Conservation (phyloP, 139 green algal genomes). For the Chlamydomonas eustigma region DNA sequence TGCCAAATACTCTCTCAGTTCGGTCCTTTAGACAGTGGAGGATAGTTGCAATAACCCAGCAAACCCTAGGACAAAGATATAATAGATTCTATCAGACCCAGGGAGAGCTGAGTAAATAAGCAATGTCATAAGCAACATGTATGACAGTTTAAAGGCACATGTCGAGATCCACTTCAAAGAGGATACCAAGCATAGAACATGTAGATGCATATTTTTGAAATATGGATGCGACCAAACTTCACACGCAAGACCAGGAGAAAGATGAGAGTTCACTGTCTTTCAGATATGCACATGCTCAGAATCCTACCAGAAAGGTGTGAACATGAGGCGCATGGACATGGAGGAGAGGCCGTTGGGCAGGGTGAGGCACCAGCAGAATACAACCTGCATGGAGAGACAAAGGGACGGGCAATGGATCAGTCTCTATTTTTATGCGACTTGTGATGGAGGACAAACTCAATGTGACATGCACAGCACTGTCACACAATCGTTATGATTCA, state of each 20-base stretch:
- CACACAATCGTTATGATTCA: too few relatives aligned
- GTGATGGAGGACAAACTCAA: too few relatives aligned
- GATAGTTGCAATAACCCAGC: slow-evolving; percentile 29
- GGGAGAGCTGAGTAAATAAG: too few relatives aligned
- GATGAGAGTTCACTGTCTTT: neutral
- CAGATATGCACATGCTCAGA: neutral
- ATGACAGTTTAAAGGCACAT: too few relatives aligned
- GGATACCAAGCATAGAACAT: too few relatives aligned
- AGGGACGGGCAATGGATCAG: too few relatives aligned
- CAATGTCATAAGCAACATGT: too few relatives aligned
- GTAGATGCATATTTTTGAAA: neutral
- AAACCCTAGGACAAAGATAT: slow-evolving; percentile 23
- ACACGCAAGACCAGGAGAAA: neutral
- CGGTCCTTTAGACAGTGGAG: slow-evolving; percentile 39
- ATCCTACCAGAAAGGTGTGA: neutral
- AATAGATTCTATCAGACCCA: too few relatives aligned
- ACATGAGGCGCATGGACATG: slow-evolving; percentile 8
- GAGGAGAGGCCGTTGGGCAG: neutral
- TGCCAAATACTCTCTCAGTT: slow-evolving; percentile 33
- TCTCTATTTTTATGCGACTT: too few relatives aligned
- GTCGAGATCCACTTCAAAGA: too few relatives aligned
- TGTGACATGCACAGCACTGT: too few relatives aligned
- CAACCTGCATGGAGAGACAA: too few relatives aligned
- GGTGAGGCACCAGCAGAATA: neutral
- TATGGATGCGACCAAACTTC: neutral